phyloP scores from a whole-genome alignment of 345 rosid species.

The Arabidopsis suecica region DNA sequence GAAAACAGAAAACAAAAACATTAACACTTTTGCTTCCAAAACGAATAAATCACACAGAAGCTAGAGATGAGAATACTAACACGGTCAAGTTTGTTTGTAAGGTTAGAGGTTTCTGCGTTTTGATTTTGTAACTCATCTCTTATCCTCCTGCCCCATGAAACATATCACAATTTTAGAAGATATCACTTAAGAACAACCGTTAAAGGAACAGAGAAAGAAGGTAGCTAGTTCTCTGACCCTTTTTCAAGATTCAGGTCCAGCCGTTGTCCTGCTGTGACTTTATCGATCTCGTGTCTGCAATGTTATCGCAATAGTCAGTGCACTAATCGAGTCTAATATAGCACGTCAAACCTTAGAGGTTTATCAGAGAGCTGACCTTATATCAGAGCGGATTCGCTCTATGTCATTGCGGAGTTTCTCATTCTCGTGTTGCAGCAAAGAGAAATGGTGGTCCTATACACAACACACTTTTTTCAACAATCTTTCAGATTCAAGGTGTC shows the following conservation, averaged over 20 bases:
- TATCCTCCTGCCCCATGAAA: slow-evolving; percentile 59
- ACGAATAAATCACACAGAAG: background rate
- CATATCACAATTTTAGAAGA: background rate
- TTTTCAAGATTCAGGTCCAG: slow-evolving; percentile 93
- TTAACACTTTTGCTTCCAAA: slow-evolving; percentile 2
- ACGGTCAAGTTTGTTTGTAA: slow-evolving; percentile 87
- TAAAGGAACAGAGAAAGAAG: slow-evolving; percentile 6
- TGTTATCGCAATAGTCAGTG: slow-evolving; percentile 9
- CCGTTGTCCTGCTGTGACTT: slow-evolving; percentile 87
- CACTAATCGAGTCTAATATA: slow-evolving; percentile 1
- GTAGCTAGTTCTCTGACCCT: slow-evolving; percentile 55
- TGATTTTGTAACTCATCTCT: slow-evolving; percentile 82
- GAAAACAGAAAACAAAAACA: slow-evolving; percentile 9
- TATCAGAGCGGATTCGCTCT: slow-evolving; percentile 75
- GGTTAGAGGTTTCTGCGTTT: slow-evolving; percentile 71
- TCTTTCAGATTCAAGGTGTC: background rate
- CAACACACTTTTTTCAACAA: background rate
- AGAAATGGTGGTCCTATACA: slow-evolving; percentile 76
- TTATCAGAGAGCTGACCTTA: slow-evolving; percentile 57
- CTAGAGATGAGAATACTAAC: slow-evolving; percentile 46
- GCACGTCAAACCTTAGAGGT: background rate
- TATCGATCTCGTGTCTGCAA: slow-evolving; percentile 86
- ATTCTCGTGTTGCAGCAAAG: slow-evolving; percentile 78
- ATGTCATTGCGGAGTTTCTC: slow-evolving; percentile 82
- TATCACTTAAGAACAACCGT: background rate